Evolutionary conservation across 2,329 filamentous ascomycete species (phyloP).

Genomic region (Fusarium guadeloupense): DNA sequence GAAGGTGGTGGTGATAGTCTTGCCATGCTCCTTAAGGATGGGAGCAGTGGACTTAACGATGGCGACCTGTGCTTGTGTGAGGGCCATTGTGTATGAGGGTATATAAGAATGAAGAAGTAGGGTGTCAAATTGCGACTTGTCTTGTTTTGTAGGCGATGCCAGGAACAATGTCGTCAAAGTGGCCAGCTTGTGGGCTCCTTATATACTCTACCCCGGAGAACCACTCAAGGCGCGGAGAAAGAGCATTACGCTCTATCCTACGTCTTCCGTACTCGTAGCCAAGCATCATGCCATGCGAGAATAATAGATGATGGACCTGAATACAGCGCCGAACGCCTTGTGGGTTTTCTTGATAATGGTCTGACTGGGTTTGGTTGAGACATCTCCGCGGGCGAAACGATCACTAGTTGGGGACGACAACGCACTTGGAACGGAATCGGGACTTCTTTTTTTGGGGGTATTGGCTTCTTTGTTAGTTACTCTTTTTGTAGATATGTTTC

Average conservation of each 20-base stretch:
- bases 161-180: conserved; percentile 7
- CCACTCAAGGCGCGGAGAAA: conserved; percentile 36
- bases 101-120: not conserved
- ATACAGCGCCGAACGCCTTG: conserved; percentile 17
- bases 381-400: conserved; percentile 39
- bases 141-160: conserved; percentile 12
- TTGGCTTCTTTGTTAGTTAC: conserved; percentile 1
- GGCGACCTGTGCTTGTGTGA: conserved; percentile 71
- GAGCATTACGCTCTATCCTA: conserved; percentile 26
- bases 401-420: not conserved
- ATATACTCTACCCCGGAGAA: conserved; percentile 33
- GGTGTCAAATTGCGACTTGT: not conserved
- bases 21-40: conserved; percentile 73
- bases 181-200: conserved; percentile 11
- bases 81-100: conserved; percentile 50
- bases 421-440: not conserved
- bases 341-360: conserved; percentile 31
- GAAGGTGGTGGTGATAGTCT: conserved; percentile 75
- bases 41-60: conserved; percentile 83
- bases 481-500: conserved; percentile 12
- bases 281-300: conserved; percentile 26
- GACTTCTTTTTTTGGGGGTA: conserved; percentile 17
- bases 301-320: conserved; percentile 6
- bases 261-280: not conserved
- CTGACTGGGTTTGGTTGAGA: conserved; percentile 33